A percentile compares a stretch with the other conserved stretches of the same genome.
phyloP scores from a whole-genome alignment of 768 basidiomycete genomes.

The Leccinum variicolor region DNA sequence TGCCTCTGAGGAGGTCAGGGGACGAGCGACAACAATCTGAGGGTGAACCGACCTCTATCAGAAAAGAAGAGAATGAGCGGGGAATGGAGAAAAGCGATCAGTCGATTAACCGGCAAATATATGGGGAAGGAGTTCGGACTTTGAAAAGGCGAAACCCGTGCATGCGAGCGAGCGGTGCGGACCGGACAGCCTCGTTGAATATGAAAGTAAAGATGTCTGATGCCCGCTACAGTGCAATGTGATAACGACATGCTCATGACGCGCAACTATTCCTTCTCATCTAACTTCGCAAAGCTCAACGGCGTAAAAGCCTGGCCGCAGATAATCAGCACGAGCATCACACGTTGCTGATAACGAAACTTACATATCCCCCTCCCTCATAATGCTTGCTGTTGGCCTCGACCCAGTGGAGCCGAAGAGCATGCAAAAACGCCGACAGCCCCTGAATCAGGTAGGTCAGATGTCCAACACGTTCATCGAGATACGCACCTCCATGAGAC shows the following conservation, averaged over 20 bases:
- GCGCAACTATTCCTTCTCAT: conserved; percentile 32
- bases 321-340: conserved; percentile 25
- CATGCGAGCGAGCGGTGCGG: background rate
- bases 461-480: conserved; percentile 14
- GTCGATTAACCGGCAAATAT: conserved; percentile 11
- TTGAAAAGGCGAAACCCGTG: conserved; percentile 23
- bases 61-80: conserved; percentile 27
- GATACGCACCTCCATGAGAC: conserved; percentile 87
- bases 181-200: conserved; percentile 9
- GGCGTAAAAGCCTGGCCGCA: conserved; percentile 44
- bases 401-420: conserved; percentile 96
- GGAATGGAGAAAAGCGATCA: conserved; percentile 21
- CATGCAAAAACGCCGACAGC: conserved; percentile 93
- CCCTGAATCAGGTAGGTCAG: conserved; percentile 49
- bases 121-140: conserved; percentile 25
- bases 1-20: conserved; percentile 29
- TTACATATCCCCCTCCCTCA: conserved; percentile 83
- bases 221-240: conserved; percentile 11
- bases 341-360: conserved; percentile 35
- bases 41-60: conserved; percentile 32
- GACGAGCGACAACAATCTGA: background rate
- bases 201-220: conserved; percentile 14
- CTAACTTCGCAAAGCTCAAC: conserved; percentile 44
- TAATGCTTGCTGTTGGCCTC: conserved; percentile 98
- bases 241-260: conserved; percentile 12